Conservation (phyloP, 1,284 basidiomycete genomes). For the Leccinum angustisporum region DNA sequence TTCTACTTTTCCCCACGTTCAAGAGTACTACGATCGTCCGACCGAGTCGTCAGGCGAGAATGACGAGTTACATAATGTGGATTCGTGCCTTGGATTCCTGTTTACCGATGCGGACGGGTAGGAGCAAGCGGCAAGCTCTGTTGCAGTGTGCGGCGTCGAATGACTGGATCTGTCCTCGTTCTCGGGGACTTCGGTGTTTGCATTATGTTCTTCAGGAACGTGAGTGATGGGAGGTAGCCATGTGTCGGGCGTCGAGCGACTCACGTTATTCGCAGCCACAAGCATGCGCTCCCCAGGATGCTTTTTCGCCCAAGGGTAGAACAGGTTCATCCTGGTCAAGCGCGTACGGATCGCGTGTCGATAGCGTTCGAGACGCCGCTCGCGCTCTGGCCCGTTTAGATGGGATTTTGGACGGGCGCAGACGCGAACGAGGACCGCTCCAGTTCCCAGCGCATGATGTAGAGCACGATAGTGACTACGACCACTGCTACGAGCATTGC, state of each 20-base stretch:
- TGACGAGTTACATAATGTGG: slow-evolving; percentile 45
- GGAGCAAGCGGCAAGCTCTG: slow-evolving; percentile 26
- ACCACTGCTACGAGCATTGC: neutral
- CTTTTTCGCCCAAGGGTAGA: neutral
- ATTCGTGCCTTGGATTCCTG: slow-evolving; percentile 51
- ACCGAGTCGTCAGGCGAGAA: slow-evolving; percentile 43
- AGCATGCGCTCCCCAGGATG: neutral
- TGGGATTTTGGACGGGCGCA: neutral
- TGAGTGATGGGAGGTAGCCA: slow-evolving; percentile 19
- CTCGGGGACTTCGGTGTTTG: neutral
- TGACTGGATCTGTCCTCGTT: neutral
- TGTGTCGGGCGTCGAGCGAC: neutral
- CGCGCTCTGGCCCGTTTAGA: neutral
- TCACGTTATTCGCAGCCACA: neutral
- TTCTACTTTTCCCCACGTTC: slow-evolving; percentile 36
- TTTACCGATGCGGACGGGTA: slow-evolving; percentile 47
- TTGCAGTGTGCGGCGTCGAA: slow-evolving; percentile 8
- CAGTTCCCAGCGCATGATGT: slow-evolving; percentile 14
- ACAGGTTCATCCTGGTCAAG: neutral
- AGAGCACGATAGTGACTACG: neutral
- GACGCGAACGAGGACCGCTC: slow-evolving; percentile 16
- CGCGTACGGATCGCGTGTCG: neutral
- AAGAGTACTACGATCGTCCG: neutral
- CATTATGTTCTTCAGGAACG: slow-evolving; percentile 10
- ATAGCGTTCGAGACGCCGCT: neutral